Conservation (phyloP, 2,329 filamentous ascomycete genomes). For the Diplodia seriata region DNA sequence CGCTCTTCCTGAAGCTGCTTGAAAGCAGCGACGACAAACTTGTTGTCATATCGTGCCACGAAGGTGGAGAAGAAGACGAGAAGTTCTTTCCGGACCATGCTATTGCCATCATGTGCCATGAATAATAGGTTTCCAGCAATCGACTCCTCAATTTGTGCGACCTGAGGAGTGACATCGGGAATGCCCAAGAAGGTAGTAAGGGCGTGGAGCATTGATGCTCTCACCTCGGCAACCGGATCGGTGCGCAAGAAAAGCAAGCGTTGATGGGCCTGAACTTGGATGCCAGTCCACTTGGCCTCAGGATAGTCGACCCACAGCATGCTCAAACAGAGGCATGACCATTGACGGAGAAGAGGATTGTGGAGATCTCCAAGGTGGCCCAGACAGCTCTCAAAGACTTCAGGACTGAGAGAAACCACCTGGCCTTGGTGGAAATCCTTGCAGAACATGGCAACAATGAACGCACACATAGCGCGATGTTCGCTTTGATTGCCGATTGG, state of each 20-base stretch:
- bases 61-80: conserved; percentile 94
- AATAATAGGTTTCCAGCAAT: conserved; percentile 88
- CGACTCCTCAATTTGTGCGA: conserved; percentile 87
- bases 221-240: conserved; percentile 89
- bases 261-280: conserved; percentile 82
- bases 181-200: conserved; percentile 95
- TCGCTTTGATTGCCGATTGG: conserved; percentile 82
- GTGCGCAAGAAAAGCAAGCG: conserved; percentile 81
- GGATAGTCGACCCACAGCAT: conserved; percentile 91
- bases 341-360: conserved; percentile 88
- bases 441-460: conserved; percentile 96
- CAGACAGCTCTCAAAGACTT: conserved; percentile 88
- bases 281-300: conserved; percentile 96
- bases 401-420: conserved; percentile 86
- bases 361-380: conserved; percentile 83
- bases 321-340: conserved; percentile 94
- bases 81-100: conserved; percentile 91
- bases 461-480: conserved; percentile 98
- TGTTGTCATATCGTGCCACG: conserved; percentile 86
- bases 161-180: conserved; percentile 87
- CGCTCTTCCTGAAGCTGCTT: conserved; percentile 77
- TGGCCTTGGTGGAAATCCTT: conserved; percentile 92
- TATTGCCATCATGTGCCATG: conserved; percentile 92
- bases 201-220: conserved; percentile 90
- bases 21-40: conserved; percentile 89